These are phyloP conservation scores for Prototheca wickerhamii DNA, from an alignment of 163 green algal species.

Conservation along the genomic window DNA sequence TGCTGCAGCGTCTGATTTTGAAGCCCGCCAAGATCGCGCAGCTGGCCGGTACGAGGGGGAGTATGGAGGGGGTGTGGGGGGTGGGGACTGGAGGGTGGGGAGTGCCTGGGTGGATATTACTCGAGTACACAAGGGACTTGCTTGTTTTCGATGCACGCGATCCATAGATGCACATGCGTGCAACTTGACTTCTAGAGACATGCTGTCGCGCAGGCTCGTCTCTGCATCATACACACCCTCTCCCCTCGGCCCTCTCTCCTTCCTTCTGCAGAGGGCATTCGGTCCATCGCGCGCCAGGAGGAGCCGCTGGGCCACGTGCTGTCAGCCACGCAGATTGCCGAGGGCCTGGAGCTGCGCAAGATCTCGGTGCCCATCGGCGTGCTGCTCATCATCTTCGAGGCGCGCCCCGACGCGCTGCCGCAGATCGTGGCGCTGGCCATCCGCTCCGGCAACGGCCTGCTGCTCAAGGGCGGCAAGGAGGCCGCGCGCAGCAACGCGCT, in stretches of 20 bases:
- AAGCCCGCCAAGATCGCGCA: conserved; percentile 82
- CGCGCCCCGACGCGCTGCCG: conserved; percentile 77
- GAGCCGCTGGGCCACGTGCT: conserved; percentile 47
- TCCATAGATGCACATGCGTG: too few species aligned
- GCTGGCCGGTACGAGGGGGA: conserved; percentile 38
- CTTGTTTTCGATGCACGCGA: too few species aligned
- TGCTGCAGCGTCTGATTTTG: conserved; percentile 81
- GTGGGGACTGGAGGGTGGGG: too few species aligned
- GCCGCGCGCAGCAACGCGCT: conserved; percentile 71
- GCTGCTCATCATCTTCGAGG: conserved; percentile 98
- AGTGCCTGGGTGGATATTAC: too few species aligned
- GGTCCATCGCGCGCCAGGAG: conserved; percentile 64
- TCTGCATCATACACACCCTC: neutral
- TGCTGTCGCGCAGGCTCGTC: too few species aligned
- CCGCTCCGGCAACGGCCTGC: conserved; percentile 86
- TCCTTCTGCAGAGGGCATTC: conserved; percentile 54
- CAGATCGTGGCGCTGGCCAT: conserved; percentile 89
- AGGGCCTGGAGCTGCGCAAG: conserved; percentile 82
- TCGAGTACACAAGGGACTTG: too few species aligned
- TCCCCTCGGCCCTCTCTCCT: neutral
- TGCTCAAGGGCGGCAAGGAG: conserved; percentile 98
- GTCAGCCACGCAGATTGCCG: conserved; percentile 51
- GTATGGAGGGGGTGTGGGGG: neutral
- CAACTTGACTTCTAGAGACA: too few species aligned
- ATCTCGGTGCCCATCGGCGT: conserved; percentile 78